Conservation (phyloP, 495 filamentous ascomycete genomes). For the Penicillium bialowiezense region DNA sequence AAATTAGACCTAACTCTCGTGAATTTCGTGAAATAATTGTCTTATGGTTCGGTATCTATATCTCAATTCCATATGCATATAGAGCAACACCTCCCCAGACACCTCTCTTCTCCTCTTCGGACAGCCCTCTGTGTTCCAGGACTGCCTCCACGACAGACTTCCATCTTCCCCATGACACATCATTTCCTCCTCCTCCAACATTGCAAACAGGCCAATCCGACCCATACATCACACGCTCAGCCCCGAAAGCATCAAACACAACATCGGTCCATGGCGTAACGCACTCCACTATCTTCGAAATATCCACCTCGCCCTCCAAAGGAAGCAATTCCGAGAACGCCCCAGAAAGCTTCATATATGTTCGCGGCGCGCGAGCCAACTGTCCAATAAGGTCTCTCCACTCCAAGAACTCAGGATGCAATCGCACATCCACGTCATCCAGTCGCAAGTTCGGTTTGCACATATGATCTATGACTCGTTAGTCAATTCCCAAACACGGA, state of each 20-base stretch:
- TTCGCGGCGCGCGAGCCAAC: slow-evolving; percentile 51
- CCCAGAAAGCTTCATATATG: slow-evolving; percentile 89
- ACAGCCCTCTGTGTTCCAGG: slow-evolving; percentile 55
- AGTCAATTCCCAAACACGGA: neutral
- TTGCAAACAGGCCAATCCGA: slow-evolving; percentile 91
- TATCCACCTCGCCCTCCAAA: slow-evolving; percentile 32
- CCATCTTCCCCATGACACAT: slow-evolving; percentile 52
- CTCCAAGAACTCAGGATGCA: slow-evolving; percentile 56
- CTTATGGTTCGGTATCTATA: slow-evolving; percentile 19
- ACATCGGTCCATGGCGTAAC: slow-evolving; percentile 64
- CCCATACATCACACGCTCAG: slow-evolving; percentile 77
- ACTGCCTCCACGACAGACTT: slow-evolving; percentile 46
- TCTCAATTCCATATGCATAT: slow-evolving; percentile 57
- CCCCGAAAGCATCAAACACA: slow-evolving; percentile 64
- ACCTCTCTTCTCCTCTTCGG: slow-evolving; percentile 52
- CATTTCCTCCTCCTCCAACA: slow-evolving; percentile 54
- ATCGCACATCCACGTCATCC: slow-evolving; percentile 34
- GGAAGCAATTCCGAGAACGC: slow-evolving; percentile 69
- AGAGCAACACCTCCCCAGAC: slow-evolving; percentile 70
- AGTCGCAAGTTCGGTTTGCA: slow-evolving; percentile 76
- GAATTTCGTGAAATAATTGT: too few relatives aligned
- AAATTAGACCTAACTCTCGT: too few relatives aligned
- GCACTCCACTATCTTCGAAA: slow-evolving; percentile 36
- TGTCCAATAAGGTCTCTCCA: slow-evolving; percentile 38
- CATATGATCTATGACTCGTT: slow-evolving; percentile 62